Evolutionary conservation across 441 rosid genomes (phyloP), one percentile per base, ranked within the genome.

Genomic region (Heliophila coronopifolia): DNA sequence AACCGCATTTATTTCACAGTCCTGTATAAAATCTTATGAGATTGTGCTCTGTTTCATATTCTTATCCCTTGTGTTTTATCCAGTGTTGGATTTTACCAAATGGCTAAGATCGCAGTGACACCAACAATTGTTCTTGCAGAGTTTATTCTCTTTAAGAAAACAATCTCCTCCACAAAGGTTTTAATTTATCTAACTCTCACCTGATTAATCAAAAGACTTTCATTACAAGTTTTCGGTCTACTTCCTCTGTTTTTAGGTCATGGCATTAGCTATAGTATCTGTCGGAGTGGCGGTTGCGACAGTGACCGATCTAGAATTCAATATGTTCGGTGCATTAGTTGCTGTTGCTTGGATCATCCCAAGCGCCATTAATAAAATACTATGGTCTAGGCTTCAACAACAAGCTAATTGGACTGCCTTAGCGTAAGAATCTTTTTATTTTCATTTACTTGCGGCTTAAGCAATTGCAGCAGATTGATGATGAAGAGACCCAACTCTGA

Each of bases 51-150:
- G 30, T 34, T 50, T 51, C 6, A 10, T 44, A 15, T 24, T 34
- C 20, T 6, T 17, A 2, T 12, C 15, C 3, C 45, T 17, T 31
- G 2, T 50, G n/a, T 37, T 27, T n/a, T n/a, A n/a, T 51, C 56
- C 80, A 85, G 98, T 4, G 80, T 92, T 39, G 98, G 98, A 56
- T 85, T 92, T 74, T 92, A 92, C 68, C 98, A 87, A 65, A 85
- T 92, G 98, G 86, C 92, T 39, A 87, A 92, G 77, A 92, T 92
- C 34, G 96, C 96, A 1, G 98, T 87, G 47, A 92, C 96, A 47
- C 98, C 98, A 10, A 79, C 96, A 16, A 83, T 92, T 59, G 94
- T 83, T 42, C 76, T 92, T 40, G 80, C 89, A 1, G 98, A 92
- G 63, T 87, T 87, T 58, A 18, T 81, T 14, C 79, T 81, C 24